Evolutionary conservation across 2,329 filamentous ascomycete species (phyloP).

Genomic region (Uncinocarpus reesii): DNA sequence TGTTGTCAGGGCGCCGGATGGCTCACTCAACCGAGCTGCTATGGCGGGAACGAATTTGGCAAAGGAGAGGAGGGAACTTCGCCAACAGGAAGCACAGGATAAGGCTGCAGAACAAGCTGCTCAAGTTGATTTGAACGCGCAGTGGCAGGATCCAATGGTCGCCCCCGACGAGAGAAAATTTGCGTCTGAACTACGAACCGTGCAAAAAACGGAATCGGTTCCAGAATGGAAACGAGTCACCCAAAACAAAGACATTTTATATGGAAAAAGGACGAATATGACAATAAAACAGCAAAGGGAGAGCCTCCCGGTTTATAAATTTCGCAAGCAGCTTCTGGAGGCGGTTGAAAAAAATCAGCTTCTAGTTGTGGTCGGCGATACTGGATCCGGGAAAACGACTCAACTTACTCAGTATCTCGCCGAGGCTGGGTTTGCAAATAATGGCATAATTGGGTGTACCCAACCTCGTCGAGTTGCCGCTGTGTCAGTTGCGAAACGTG

Average conservation of each 20-base stretch:
- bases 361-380: constrained; percentile 92
- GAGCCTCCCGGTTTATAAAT: constrained; percentile 76
- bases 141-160: constrained; percentile 97
- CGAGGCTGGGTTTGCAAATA: constrained; percentile 78
- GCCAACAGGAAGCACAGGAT: constrained; percentile 78
- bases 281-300: constrained; percentile 93
- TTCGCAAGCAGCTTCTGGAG: constrained; percentile 76
- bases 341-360: constrained; percentile 82
- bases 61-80: constrained; percentile 79
- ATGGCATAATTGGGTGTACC: constrained; percentile 88
- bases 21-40: constrained; percentile 92
- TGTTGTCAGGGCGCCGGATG: constrained; percentile 93
- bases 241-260: constrained; percentile 64
- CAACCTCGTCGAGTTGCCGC: constrained; percentile 94
- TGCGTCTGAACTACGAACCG: constrained; percentile 65
- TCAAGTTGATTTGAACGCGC: constrained; percentile 72
- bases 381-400: constrained; percentile 93
- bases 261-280: constrained; percentile 79
- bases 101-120: constrained; percentile 60
- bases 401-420: constrained; percentile 92
- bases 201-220: constrained; percentile 54
- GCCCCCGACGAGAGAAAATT: constrained; percentile 76
- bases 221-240: constrained; percentile 90
- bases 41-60: constrained; percentile 84
- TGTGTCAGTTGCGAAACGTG: constrained; percentile 95